Percentiles rank a stretch among this genome's conserved stretches.
phyloP scores from a whole-genome alignment of 2,329 filamentous ascomycete species.

The Epichloe glyceriae region DNA sequence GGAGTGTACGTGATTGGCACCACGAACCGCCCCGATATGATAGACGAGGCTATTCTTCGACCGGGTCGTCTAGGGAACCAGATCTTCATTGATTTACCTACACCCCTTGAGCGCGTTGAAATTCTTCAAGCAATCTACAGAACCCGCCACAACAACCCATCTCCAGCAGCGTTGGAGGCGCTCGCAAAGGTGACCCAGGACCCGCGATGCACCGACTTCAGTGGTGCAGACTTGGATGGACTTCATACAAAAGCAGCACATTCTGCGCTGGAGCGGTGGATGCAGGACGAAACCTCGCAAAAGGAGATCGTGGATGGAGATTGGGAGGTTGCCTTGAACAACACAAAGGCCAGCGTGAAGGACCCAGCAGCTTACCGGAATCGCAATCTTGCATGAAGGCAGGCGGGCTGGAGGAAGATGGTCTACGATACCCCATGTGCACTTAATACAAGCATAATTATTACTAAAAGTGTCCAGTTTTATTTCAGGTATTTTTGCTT shows the following conservation, averaged over 20 bases:
- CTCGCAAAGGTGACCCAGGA: slow-evolving; percentile 55
- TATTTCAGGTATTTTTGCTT: no score
- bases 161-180: slow-evolving; percentile 34
- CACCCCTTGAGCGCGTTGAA: slow-evolving; percentile 64
- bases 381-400: slow-evolving; percentile 18
- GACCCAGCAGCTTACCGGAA: slow-evolving; percentile 31
- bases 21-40: slow-evolving; percentile 91
- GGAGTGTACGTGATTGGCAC: slow-evolving; percentile 93
- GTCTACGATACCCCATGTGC: no score
- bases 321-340: slow-evolving; percentile 39
- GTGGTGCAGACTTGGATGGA: slow-evolving; percentile 48
- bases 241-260: slow-evolving; percentile 35
- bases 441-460: no score
- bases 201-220: slow-evolving; percentile 60
- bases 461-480: no score
- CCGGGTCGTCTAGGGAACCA: slow-evolving; percentile 78
- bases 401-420: background rate
- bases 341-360: slow-evolving; percentile 37
- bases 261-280: slow-evolving; percentile 31
- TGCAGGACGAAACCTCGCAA: slow-evolving; percentile 15
- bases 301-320: slow-evolving; percentile 25
- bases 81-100: slow-evolving; percentile 82
- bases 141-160: slow-evolving; percentile 23
- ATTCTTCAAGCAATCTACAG: slow-evolving; percentile 61
- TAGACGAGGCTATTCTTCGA: slow-evolving; percentile 87